Percentiles rank a stretch among this genome's conserved stretches.
Conservation (phyloP, 495 filamentous ascomycete genomes). For the Lophiostoma macrostomum region DNA sequence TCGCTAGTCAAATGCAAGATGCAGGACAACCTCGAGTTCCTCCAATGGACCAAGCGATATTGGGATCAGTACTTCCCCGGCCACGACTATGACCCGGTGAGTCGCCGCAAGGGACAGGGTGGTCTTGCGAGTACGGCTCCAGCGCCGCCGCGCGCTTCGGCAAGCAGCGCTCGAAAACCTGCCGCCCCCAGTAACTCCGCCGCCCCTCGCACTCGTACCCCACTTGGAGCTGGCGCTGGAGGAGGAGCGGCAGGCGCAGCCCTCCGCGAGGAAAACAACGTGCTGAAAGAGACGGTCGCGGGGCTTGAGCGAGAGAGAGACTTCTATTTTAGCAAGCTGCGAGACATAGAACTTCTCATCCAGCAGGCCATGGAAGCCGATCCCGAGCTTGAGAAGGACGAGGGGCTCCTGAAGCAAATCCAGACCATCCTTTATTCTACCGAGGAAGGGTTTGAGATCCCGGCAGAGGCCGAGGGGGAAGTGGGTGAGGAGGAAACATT, state of each 20-base stretch:
- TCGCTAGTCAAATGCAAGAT: conserved; percentile 94
- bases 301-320: conserved; percentile 69
- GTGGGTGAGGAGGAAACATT: conserved; percentile 70
- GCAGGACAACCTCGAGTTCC: conserved; percentile 99
- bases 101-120: conserved; percentile 74
- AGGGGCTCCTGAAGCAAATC: conserved; percentile 87
- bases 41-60: conserved; percentile 92
- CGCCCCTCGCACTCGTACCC: conserved; percentile 39
- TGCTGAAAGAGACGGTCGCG: conserved; percentile 53
- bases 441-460: conserved; percentile 86
- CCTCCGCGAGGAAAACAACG: conserved; percentile 74
- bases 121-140: conserved; percentile 52
- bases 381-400: conserved; percentile 87
- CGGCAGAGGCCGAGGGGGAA: conserved; percentile 59
- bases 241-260: conserved; percentile 57
- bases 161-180: conserved; percentile 59
- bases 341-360: conserved; percentile 91
- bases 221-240: conserved; percentile 47
- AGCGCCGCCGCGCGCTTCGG: conserved; percentile 45
- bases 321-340: conserved; percentile 97
- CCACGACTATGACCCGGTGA: conserved; percentile 89
- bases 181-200: conserved; percentile 61
- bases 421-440: conserved; percentile 96
- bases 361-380: conserved; percentile 88
- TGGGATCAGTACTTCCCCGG: conserved; percentile 99